Percentiles rank a stretch among this genome's conserved stretches.
Conservation (phyloP, 2,329 filamentous ascomycete species). For the Fusarium cyanostomum region DNA sequence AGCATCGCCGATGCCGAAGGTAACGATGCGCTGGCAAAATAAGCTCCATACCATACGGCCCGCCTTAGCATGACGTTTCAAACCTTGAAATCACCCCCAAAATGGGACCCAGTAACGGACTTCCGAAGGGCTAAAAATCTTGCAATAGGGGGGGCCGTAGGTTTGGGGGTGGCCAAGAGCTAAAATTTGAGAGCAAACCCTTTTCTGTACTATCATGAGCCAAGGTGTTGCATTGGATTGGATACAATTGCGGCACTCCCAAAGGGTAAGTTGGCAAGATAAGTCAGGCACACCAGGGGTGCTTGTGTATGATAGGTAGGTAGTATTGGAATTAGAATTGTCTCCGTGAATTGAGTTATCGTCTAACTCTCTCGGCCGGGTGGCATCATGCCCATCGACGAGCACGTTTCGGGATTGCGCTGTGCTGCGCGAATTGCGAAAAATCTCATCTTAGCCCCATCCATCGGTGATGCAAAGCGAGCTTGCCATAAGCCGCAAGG, state of each 20-base stretch:
- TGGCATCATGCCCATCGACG: constrained; percentile 20
- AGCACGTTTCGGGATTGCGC: constrained; percentile 27
- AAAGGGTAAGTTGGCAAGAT: constrained; percentile 14
- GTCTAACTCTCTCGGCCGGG: background rate
- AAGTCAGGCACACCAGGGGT: constrained; percentile 2
- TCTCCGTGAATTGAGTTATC: constrained; percentile 4
- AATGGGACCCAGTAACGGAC: constrained; percentile 4
- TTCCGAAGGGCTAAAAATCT: constrained; percentile 18
- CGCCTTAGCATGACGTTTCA: constrained; percentile 23
- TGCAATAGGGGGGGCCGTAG: constrained; percentile 3
- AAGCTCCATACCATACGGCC: constrained; percentile 27
- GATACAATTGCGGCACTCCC: constrained; percentile 11
- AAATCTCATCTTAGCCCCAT: constrained; percentile 13
- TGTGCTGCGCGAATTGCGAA: constrained; percentile 16
- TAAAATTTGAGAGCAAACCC: constrained; percentile 6
- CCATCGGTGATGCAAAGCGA: constrained; percentile 19
- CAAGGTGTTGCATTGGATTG: background rate
- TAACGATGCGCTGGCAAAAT: constrained; percentile 30
- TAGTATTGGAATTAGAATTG: constrained; percentile 6
- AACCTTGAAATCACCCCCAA: constrained; percentile 8
- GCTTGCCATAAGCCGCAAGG: background rate
- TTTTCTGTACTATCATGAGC: background rate
- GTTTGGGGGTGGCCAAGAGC: constrained; percentile 15
- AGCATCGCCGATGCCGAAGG: constrained; percentile 29
- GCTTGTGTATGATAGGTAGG: background rate